A percentile compares a stretch with the other conserved stretches of the same genome.
phyloP scores from a whole-genome alignment of 164 flowering plant genomes.

The Buxus sempervirens region DNA sequence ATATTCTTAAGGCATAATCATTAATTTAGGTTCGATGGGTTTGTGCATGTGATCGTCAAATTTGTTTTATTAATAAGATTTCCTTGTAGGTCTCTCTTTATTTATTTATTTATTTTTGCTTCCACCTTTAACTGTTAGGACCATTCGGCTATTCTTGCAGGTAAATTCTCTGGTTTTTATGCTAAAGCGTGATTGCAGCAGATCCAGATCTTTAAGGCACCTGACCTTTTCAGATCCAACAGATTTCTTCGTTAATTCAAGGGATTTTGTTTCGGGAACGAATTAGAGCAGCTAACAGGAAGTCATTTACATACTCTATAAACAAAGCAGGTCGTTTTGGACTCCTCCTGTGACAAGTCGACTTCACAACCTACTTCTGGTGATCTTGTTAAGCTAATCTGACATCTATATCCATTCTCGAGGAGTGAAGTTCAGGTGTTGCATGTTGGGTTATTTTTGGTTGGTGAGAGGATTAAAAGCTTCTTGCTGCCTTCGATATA shows the following conservation, averaged over 20 bases:
- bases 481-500: background rate
- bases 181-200: background rate
- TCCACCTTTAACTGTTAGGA: too few relatives aligned
- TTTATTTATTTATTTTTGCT: too few relatives aligned
- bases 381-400: too few relatives aligned
- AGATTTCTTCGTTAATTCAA: background rate
- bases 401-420: too few relatives aligned
- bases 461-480: conserved; percentile 17
- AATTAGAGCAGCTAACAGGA: background rate
- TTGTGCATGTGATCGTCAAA: background rate
- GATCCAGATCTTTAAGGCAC: background rate
- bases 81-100: too few relatives aligned
- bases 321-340: conserved; percentile 4
- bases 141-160: background rate
- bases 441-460: conserved; percentile 11
- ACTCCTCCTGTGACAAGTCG: background rate
- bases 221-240: conserved; percentile 1
- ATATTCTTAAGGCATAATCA: background rate
- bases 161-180: background rate
- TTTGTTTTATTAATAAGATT: too few relatives aligned
- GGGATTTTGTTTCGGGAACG: background rate
- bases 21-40: background rate
- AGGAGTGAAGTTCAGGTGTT: too few relatives aligned
- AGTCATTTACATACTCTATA: background rate
- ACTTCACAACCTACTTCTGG: too few relatives aligned